Evolutionary conservation across 257 asterid genomes (phyloP), one percentile per base, ranked within the genome.

Genomic region (Ophiorrhiza pumila): DNA sequence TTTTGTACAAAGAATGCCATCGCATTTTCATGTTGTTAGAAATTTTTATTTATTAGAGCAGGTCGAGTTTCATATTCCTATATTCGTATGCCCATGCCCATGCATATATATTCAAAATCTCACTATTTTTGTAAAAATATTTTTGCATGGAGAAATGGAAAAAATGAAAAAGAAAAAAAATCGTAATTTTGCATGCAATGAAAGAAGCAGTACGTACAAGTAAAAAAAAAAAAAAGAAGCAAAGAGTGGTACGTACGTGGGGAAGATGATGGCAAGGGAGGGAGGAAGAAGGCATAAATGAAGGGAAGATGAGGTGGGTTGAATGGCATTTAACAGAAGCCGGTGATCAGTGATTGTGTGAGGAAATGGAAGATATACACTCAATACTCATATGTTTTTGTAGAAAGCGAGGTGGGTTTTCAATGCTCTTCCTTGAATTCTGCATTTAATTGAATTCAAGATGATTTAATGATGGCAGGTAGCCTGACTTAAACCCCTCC

Each of bases 401-500:
- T 71, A 63, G 79, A 77, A 80, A 80, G 78, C 84, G 75, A 80
- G 84, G 82, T 46, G 77, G 64, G n/a, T n/a, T 64, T 80, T 83
- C 61, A 83, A 83, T 80, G 87, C 79, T 74, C 78, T 73, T 71
- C 71, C 80, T 76, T 79, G 39, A 60, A 79, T 79, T 79, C 79
- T 82, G 83, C 85, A 82, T 82, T 84, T 56, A 78, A 72, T 45
- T 63, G 76, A 74, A 77, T 77, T 80, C 72, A 80, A 75, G 75
- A 56, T 37, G 63, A 82, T 47, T 84, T 79, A 82, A 77, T 84
- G 85, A 70, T 69, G 81, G 78, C 83, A 80, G 86, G 83, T 80
- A 63, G 76, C 64, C 80, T 61, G 41, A 62, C 77, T 66, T 45
- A 68, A 61, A 57, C 32, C 11, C 20, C 63, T 46, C 72, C 23